Evolutionary conservation across 2,329 filamentous ascomycete species (phyloP).

Genomic region (Metarhizium sp.): DNA sequence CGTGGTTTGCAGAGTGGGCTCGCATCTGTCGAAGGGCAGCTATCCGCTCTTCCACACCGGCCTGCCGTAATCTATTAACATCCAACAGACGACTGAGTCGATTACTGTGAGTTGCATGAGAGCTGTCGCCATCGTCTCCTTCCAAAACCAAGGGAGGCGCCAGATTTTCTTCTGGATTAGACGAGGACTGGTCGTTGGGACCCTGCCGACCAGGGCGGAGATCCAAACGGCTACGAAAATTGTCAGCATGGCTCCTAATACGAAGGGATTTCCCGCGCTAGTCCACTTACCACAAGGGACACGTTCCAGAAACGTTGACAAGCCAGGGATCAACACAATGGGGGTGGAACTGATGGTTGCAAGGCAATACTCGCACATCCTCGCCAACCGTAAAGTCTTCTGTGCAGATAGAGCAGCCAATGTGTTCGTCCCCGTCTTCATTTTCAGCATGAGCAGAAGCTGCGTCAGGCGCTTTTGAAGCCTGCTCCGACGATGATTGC

Average conservation of each 20-base stretch:
- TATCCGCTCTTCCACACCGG: constrained; percentile 53
- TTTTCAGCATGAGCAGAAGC: not conserved
- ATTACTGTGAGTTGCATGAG: constrained; percentile 25
- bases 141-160: constrained; percentile 34
- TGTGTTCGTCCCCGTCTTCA: constrained; percentile 22
- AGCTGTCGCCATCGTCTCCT: constrained; percentile 21
- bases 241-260: not conserved
- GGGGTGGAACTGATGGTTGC: constrained; percentile 59
- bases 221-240: constrained; percentile 39
- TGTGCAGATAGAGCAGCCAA: constrained; percentile 60
- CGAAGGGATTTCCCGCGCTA: not conserved
- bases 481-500: constrained; percentile 5
- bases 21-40: constrained; percentile 42
- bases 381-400: constrained; percentile 59
- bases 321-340: constrained; percentile 62
- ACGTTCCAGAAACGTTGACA: constrained; percentile 60
- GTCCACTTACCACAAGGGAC: constrained; percentile 53
- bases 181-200: constrained; percentile 7
- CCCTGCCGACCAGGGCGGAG: constrained; percentile 32
- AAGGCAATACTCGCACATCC: constrained; percentile 58
- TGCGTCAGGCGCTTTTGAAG: constrained; percentile 4
- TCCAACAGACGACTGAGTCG: constrained; percentile 46
- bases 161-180: constrained; percentile 15
- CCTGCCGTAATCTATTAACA: constrained; percentile 46
- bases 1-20: constrained; percentile 13